These are phyloP conservation scores for Gentiana dahurica DNA, from an alignment of 257 asterid species.

Conservation along the genomic window DNA sequence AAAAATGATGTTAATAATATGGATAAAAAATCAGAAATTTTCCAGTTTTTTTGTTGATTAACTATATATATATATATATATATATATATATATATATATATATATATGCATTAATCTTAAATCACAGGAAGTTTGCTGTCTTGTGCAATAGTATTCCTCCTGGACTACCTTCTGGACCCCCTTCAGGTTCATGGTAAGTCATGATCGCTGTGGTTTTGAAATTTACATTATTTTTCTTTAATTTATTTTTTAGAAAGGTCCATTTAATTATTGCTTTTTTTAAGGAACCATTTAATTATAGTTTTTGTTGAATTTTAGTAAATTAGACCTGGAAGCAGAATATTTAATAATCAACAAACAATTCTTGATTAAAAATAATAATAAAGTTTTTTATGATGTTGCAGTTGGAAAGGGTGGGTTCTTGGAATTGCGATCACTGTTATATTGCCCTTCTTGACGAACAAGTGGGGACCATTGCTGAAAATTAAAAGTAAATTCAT, in stretches of 20 bases:
- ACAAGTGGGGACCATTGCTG: slow-evolving; percentile 63
- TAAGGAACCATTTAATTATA: too few species aligned
- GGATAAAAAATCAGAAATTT: too few species aligned
- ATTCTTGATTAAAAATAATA: too few species aligned
- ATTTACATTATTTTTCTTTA: background rate
- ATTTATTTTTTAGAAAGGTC: too few species aligned
- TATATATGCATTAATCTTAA: too few species aligned
- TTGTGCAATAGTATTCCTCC: slow-evolving; percentile 17
- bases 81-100: background rate
- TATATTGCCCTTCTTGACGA: slow-evolving; percentile 44
- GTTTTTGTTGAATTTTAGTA: too few species aligned
- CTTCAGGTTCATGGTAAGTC: slow-evolving; percentile 40
- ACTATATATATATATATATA: background rate
- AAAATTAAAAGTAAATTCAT: slow-evolving; percentile 41
- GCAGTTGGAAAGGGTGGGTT: slow-evolving; percentile 53
- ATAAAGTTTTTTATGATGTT: background rate
- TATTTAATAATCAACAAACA: too few species aligned
- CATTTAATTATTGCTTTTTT: too few species aligned
- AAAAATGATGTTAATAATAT: too few species aligned
- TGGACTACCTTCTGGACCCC: slow-evolving; percentile 38
- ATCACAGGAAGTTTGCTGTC: slow-evolving; percentile 14
- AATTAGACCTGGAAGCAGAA: too few species aligned
- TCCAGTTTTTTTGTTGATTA: background rate
- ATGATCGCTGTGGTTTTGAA: background rate
- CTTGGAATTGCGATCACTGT: slow-evolving; percentile 46